A percentile compares a stretch with the other conserved stretches of the same genome.
Evolutionary conservation across 495 filamentous ascomycete species (phyloP).

Genomic region (Tuber aestivum): DNA sequence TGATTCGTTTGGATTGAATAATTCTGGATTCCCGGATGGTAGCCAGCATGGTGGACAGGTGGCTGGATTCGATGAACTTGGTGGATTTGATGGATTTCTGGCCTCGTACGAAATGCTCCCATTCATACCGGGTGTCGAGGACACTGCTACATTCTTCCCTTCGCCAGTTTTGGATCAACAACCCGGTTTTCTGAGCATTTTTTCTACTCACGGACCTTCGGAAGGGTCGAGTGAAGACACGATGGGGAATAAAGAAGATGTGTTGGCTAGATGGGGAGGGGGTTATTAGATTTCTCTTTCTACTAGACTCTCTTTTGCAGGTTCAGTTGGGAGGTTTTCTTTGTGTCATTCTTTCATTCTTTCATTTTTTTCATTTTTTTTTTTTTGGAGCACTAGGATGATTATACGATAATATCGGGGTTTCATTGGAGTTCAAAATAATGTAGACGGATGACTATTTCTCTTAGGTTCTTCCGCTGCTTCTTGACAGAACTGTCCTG

Average conservation of each 20-base stretch:
- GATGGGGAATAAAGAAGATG: neutral
- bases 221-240: neutral
- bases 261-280: neutral
- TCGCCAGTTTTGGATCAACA: neutral
- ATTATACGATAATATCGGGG: neutral
- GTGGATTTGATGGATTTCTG: neutral
- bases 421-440: neutral
- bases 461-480: neutral
- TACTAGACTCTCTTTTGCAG: neutral
- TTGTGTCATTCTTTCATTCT: neutral
- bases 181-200: neutral
- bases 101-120: neutral
- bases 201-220: neutral
- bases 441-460: neutral
- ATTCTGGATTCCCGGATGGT: neutral
- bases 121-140: neutral
- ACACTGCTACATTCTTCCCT: neutral
- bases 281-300: neutral
- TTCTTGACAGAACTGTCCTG: neutral
- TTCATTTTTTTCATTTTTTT: neutral
- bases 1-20: neutral
- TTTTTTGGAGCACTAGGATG: neutral
- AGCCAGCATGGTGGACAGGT: neutral
- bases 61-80: neutral
- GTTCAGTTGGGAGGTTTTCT: neutral